Percentiles rank a stretch among this genome's conserved stretches.
Evolutionary conservation across 306 rosid species (phyloP).

Genomic region (Trifolium dubium): DNA sequence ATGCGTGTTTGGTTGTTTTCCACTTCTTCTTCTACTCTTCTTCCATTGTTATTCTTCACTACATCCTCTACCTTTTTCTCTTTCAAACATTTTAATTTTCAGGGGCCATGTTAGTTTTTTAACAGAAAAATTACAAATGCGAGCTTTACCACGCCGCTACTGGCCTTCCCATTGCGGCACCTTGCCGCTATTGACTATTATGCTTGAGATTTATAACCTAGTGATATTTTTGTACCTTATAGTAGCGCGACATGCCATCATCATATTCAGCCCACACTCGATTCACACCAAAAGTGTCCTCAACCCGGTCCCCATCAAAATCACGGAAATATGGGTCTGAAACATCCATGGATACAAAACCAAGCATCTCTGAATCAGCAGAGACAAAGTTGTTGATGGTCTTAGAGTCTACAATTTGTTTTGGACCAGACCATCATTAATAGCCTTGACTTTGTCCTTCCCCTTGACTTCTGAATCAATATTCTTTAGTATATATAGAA

Average conservation of each 20-base stretch:
- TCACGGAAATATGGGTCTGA: constrained; percentile 90
- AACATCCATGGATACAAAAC: constrained; percentile 66
- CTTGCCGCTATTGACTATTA: too few relatives aligned
- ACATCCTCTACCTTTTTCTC: too few relatives aligned
- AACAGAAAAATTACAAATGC: too few relatives aligned
- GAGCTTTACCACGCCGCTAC: too few relatives aligned
- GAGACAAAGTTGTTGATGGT: constrained; percentile 27
- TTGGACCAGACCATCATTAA: constrained; percentile 37
- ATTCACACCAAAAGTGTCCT: constrained; percentile 66
- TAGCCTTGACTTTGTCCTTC: constrained; percentile 45
- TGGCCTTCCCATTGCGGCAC: too few relatives aligned
- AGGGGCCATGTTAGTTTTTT: too few relatives aligned
- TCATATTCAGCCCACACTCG: constrained; percentile 93
- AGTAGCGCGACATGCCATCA: constrained; percentile 90
- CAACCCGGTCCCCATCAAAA: constrained; percentile 79
- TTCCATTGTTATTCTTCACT: too few relatives aligned
- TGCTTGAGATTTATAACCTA: too few relatives aligned
- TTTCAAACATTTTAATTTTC: too few relatives aligned
- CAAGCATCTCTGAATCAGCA: constrained; percentile 41
- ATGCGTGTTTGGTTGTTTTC: too few relatives aligned
- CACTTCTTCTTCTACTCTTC: too few relatives aligned
- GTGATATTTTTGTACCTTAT: constrained; percentile 5
- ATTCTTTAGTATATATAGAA: constrained; percentile 30
- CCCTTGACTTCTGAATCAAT: constrained; percentile 35
- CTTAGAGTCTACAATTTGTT: constrained; percentile 40